Percentiles rank a stretch among this genome's conserved stretches.
Conservation (phyloP, 225 moss, liverwort and hornwort species). For the Ulota crispa region DNA sequence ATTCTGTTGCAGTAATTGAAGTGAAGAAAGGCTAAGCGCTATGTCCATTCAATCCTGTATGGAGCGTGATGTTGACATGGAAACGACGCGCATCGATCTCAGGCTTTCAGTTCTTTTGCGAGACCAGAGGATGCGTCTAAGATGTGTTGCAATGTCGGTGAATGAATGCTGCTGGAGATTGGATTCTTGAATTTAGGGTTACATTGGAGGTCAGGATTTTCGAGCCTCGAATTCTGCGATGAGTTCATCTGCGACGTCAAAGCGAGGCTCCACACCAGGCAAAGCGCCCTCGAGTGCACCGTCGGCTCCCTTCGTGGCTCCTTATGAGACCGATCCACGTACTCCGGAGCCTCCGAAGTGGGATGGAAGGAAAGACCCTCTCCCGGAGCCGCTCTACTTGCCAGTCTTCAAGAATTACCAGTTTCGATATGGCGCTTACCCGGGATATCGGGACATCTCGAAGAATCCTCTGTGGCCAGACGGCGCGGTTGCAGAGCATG, state of each 20-base stretch:
- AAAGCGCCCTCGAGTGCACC: background rate
- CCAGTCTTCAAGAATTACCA: slow-evolving; percentile 44
- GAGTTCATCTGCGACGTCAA: background rate
- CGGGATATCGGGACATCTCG: slow-evolving; percentile 42
- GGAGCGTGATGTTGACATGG: background rate
- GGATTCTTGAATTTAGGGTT: background rate
- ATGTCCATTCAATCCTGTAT: background rate
- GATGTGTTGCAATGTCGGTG: background rate
- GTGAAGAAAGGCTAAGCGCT: background rate
- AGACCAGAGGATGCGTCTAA: background rate
- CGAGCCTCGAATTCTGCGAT: background rate
- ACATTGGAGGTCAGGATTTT: background rate
- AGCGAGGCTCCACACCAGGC: background rate
- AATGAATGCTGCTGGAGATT: background rate
- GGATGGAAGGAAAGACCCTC: slow-evolving; percentile 12
- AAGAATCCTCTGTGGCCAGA: slow-evolving; percentile 35
- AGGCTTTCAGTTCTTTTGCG: background rate
- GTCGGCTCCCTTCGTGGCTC: background rate
- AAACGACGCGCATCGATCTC: background rate
- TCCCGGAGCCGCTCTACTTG: slow-evolving; percentile 19
- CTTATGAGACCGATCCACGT: slow-evolving; percentile 6
- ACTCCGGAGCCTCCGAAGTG: slow-evolving; percentile 12
- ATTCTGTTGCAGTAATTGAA: background rate
- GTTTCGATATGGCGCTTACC: slow-evolving; percentile 44
- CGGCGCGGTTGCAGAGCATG: slow-evolving; percentile 29